These are phyloP conservation scores for Amanita fuliginea DNA, from an alignment of 768 basidiomycete genomes.

Conservation along the genomic window DNA sequence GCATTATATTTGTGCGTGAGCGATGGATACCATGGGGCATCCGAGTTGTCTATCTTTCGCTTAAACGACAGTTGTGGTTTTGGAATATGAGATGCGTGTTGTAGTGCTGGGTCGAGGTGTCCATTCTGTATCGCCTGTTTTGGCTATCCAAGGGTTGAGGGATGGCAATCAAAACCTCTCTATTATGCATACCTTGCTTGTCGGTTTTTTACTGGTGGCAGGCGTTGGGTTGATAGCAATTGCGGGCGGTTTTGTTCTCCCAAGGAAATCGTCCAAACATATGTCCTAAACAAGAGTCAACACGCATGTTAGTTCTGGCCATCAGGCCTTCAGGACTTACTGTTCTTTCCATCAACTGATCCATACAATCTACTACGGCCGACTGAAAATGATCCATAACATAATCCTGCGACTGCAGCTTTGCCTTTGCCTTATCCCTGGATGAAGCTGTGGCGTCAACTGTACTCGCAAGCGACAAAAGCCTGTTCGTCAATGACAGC, in stretches of 20 bases:
- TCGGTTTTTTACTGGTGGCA: slow-evolving; percentile 14
- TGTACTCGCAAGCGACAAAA: slow-evolving; percentile 43
- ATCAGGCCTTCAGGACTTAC: slow-evolving; percentile 28
- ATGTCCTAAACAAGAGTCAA: slow-evolving; percentile 44
- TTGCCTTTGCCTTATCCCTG: slow-evolving; percentile 33
- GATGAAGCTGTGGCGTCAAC: slow-evolving; percentile 20
- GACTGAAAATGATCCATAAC: slow-evolving; percentile 75
- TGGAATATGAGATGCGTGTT: slow-evolving; percentile 62
- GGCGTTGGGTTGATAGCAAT: slow-evolving; percentile 41
- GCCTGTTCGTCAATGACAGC: slow-evolving; percentile 51
- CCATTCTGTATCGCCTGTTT: slow-evolving; percentile 22
- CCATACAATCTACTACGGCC: slow-evolving; percentile 74
- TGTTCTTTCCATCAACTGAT: slow-evolving; percentile 74
- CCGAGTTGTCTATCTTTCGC: slow-evolving; percentile 43
- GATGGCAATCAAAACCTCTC: not conserved
- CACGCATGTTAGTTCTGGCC: not conserved
- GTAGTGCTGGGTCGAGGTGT: slow-evolving; percentile 46
- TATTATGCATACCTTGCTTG: slow-evolving; percentile 20
- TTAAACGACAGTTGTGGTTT: slow-evolving; percentile 82
- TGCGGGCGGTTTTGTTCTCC: slow-evolving; percentile 55
- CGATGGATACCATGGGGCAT: slow-evolving; percentile 56
- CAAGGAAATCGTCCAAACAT: slow-evolving; percentile 68
- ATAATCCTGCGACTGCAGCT: slow-evolving; percentile 64
- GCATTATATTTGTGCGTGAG: slow-evolving; percentile 76
- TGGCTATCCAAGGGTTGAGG: slow-evolving; percentile 16